These are phyloP conservation scores for Aspergillus sp. DNA, from an alignment of 2,329 filamentous ascomycete genomes.

Conservation along the genomic window DNA sequence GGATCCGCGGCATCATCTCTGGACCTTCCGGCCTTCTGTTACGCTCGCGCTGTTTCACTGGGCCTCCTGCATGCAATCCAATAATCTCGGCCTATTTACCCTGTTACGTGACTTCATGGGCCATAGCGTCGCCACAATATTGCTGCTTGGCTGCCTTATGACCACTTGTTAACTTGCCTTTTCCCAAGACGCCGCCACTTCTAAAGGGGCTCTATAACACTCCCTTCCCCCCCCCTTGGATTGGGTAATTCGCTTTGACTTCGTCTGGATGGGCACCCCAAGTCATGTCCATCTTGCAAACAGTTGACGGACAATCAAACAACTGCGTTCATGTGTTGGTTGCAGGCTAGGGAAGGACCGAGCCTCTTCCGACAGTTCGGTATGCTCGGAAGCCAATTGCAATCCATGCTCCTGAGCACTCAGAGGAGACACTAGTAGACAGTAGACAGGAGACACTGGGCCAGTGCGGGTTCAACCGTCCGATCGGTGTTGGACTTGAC, in stretches of 20 bases:
- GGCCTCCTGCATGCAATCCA: background rate
- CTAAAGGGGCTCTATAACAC: background rate
- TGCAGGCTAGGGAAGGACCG: background rate
- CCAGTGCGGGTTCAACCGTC: too few species aligned
- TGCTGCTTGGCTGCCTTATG: background rate
- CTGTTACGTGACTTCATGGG: background rate
- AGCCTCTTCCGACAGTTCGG: background rate
- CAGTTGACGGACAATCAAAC: background rate
- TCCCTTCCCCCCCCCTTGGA: background rate
- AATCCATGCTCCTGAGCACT: too few species aligned
- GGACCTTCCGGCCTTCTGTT: background rate
- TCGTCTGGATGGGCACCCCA: background rate
- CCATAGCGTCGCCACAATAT: conserved; percentile 11
- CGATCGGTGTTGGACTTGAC: too few species aligned
- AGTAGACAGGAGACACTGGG: too few species aligned
- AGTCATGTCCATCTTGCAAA: background rate
- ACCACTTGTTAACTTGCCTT: background rate
- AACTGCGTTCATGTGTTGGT: background rate
- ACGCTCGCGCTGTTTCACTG: conserved; percentile 1
- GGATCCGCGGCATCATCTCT: conserved; percentile 19
- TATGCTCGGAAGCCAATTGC: background rate
- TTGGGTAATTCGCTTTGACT: background rate
- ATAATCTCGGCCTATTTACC: conserved; percentile 4
- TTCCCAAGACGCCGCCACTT: background rate
- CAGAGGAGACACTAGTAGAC: too few species aligned